Percentiles rank a stretch among this genome's conserved stretches.
Conservation (phyloP, 2,329 filamentous ascomycete species). For the Fusarium musae region DNA sequence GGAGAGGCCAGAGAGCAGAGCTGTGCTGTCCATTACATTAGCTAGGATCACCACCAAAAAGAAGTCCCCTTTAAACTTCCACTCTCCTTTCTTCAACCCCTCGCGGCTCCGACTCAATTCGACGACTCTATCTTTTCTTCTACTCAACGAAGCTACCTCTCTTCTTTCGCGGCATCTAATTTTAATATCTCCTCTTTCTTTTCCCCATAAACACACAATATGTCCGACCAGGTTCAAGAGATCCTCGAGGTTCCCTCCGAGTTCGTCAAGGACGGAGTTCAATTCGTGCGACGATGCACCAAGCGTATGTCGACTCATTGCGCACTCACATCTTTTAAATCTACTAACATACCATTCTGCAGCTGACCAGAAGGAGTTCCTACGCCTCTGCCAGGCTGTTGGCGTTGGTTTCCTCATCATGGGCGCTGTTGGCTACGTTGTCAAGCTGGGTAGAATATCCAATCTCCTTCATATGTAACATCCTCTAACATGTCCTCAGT, state of each 20-base stretch:
- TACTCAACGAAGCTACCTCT: slow-evolving; percentile 10
- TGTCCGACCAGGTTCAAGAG: slow-evolving; percentile 77
- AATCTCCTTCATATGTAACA: not conserved
- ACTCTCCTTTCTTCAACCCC: slow-evolving; percentile 36
- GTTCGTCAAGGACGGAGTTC: slow-evolving; percentile 70
- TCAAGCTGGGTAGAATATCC: slow-evolving; percentile 70
- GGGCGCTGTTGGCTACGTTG: slow-evolving; percentile 76
- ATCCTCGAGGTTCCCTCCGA: slow-evolving; percentile 75
- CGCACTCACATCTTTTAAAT: not conserved
- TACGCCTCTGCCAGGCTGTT: slow-evolving; percentile 66
- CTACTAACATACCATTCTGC: slow-evolving; percentile 6
- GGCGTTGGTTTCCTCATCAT: slow-evolving; percentile 77
- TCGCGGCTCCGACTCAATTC: slow-evolving; percentile 23
- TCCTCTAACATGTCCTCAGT: slow-evolving; percentile 55
- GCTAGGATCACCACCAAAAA: slow-evolving; percentile 28
- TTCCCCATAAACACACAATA: slow-evolving; percentile 48
- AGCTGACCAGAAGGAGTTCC: slow-evolving; percentile 58
- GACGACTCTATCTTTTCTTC: slow-evolving; percentile 17
- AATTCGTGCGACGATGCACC: slow-evolving; percentile 71
- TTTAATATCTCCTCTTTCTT: slow-evolving; percentile 22
- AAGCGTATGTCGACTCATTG: slow-evolving; percentile 61
- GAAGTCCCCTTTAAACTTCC: slow-evolving; percentile 37
- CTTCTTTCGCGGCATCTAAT: slow-evolving; percentile 10
- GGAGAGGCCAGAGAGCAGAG: slow-evolving; percentile 25
- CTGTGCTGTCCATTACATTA: slow-evolving; percentile 34